Evolutionary conservation across 148 eudicot genomes (phyloP), one percentile per base, ranked within the genome.

Genomic region (Heliosperma pusillum): DNA sequence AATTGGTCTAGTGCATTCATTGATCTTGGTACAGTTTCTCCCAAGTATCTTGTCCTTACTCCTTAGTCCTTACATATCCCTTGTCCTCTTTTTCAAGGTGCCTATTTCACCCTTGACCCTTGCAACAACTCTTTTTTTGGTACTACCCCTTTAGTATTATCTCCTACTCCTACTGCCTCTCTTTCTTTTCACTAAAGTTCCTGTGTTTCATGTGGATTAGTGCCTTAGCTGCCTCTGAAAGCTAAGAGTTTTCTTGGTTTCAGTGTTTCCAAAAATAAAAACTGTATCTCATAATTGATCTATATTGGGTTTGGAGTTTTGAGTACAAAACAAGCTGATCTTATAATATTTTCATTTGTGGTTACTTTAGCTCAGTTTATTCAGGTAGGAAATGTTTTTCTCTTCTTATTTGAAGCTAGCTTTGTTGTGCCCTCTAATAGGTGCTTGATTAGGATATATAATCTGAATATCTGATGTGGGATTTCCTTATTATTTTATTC

Each of bases 381-480:
- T 77, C 73, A 78, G 80, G 78, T 86, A 78, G 75, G 79, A 72
- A 22, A 65, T 42, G 72, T 53, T 74, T 45, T 17, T 65, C 63
- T 70, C 61, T 62, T n/a, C 53, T 40, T 70, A 72, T 72, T 17
- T 10, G 30, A 52, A 24, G 36, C 45, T 69, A 65, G 74, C 71
- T 73, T 63, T 65, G 60, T 71, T 70, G 70, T 24, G 36, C 59
- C 25, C 52, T 55, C 10, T 53, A 73, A 78, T 74, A 79, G 79
- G 76, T 80, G 84, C 75, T 75, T 83, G 73, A 60, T 86, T 77
- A 83, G 72, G 74, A 71, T 78, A n/a, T n/a, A n/a, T n/a, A 74
- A 79, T 86, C 86, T 85, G 76, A 74, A 77, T 81, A 79, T 86
- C 86, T 85, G 77, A 74, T 79, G 82, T 83, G 90, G 88, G 84